Base-by-base conservation (phyloP, 2,329 filamentous ascomycete genomes). In the Calonectria fujianensis region DNA sequence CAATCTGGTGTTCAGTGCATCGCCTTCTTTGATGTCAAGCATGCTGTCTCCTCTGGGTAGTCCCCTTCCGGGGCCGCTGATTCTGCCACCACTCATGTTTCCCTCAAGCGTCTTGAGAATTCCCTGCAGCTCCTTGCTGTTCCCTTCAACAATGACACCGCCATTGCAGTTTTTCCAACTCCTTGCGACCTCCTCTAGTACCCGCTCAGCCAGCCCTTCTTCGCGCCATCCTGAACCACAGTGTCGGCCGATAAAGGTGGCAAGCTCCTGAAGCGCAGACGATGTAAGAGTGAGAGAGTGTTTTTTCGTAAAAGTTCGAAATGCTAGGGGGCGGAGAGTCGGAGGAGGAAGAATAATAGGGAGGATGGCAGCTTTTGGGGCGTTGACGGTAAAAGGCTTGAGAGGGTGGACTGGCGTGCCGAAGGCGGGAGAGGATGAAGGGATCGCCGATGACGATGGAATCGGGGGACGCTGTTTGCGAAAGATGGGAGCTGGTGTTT, bases 151-250 rank as follows among this genome's bases (percentile, higher is more conserved):
- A 77, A 99, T 98, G 69, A 98, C 94, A 29, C 95, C 95, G 1
- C 95, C 95, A 82, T 95, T 96, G 74, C 94, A 90, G 78, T 93
- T 95, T 87, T 98, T 98, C 97, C 97, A 99, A 79, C 91, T 91
- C 84, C 94, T 94, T 1, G 97, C 96, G 10, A 96, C 92, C 85
- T 98, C 97, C 81, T 99, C 97, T 45, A 99, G 87, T 16, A 98
- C 95, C 78, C 93, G 94, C 85, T 99, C 97, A 3, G 96, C 97
- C 39, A 98, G 88, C 0, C 97, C 96, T 83, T 98, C 96, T 86
- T 98, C 96, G 80, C 96, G 92, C 97, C 97, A 99, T 93, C 93
- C 95, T 72, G 96, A 96, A 41, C 97, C 97, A 84, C 97, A 99
- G 85, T 98, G 94, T 79, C 95, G 93, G 14, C 97, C 97, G 69